Evolutionary conservation across 2,329 filamentous ascomycete genomes (phyloP).

Genomic region (Zymoseptoria ardabiliae): DNA sequence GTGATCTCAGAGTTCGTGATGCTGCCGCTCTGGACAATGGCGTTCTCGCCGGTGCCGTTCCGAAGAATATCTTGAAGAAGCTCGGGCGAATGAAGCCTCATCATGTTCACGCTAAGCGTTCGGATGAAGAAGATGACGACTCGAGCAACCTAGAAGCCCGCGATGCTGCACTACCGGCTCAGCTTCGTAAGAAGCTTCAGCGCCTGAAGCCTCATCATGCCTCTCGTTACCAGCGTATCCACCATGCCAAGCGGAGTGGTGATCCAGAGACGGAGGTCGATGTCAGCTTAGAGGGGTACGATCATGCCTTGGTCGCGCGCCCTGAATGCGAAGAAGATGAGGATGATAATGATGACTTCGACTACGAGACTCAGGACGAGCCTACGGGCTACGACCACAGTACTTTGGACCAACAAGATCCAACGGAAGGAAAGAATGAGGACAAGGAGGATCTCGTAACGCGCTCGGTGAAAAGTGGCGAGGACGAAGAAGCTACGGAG

Average conservation of each 20-base stretch:
- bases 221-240: not conserved
- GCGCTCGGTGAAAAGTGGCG: not conserved
- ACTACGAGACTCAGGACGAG: not conserved
- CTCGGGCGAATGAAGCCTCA: conserved; percentile 5
- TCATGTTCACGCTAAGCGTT: conserved; percentile 1
- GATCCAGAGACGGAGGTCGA: too few species aligned
- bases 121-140: not conserved
- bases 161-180: not conserved
- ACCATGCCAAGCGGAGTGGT: not conserved
- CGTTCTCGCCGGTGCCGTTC: not conserved
- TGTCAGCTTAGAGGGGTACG: too few species aligned
- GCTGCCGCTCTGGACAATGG: not conserved
- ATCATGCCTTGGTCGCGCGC: too few species aligned
- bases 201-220: not conserved
- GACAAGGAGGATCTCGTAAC: not conserved
- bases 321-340: too few species aligned
- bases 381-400: not conserved
- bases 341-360: not conserved
- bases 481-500: not conserved
- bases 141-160: not conserved
- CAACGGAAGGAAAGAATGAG: not conserved
- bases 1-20: conserved; percentile 2
- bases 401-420: not conserved
- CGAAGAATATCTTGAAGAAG: not conserved
- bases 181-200: not conserved